A percentile compares a stretch with the other conserved stretches of the same genome.
Evolutionary conservation across 2,329 filamentous ascomycete genomes (phyloP).

Genomic region (Diaporthe citrichinensis): DNA sequence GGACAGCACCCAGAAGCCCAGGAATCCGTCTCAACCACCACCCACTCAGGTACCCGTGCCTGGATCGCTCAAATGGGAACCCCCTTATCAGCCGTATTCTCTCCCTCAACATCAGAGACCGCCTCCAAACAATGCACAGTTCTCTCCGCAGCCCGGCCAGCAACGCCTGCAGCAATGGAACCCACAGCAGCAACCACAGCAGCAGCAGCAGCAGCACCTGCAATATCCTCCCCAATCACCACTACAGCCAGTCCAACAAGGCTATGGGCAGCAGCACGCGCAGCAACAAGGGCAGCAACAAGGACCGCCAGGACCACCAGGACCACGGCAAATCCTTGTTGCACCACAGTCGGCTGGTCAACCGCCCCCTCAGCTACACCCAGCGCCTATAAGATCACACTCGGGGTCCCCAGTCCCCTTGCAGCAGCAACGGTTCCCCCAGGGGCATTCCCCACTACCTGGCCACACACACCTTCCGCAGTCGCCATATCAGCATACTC

Average conservation of each 20-base stretch:
- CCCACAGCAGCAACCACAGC: background rate
- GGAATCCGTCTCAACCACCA: slow-evolving; percentile 44
- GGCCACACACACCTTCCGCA: slow-evolving; percentile 31
- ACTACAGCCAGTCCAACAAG: slow-evolving; percentile 40
- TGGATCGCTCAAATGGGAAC: slow-evolving; percentile 57
- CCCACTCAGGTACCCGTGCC: slow-evolving; percentile 49
- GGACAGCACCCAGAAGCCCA: slow-evolving; percentile 50
- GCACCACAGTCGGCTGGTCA: slow-evolving; percentile 52
- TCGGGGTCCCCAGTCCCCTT: slow-evolving; percentile 46
- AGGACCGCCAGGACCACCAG: slow-evolving; percentile 34
- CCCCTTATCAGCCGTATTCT: slow-evolving; percentile 54
- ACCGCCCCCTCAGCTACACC: slow-evolving; percentile 47
- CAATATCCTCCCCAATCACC: slow-evolving; percentile 42
- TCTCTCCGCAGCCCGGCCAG: slow-evolving; percentile 32
- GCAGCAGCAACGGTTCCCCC: slow-evolving; percentile 38
- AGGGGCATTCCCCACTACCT: slow-evolving; percentile 36
- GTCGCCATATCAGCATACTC: slow-evolving; percentile 39
- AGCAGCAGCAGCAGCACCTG: background rate
- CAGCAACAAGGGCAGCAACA: slow-evolving; percentile 23
- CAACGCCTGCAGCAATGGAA: slow-evolving; percentile 38
- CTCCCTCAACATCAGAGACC: slow-evolving; percentile 42
- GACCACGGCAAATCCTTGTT: slow-evolving; percentile 48
- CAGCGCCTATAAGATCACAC: slow-evolving; percentile 48
- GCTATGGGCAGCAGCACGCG: slow-evolving; percentile 16
- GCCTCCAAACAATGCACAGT: slow-evolving; percentile 20